Conservation (phyloP, 768 basidiomycete genomes). For the Coprinopsis cinerea region DNA sequence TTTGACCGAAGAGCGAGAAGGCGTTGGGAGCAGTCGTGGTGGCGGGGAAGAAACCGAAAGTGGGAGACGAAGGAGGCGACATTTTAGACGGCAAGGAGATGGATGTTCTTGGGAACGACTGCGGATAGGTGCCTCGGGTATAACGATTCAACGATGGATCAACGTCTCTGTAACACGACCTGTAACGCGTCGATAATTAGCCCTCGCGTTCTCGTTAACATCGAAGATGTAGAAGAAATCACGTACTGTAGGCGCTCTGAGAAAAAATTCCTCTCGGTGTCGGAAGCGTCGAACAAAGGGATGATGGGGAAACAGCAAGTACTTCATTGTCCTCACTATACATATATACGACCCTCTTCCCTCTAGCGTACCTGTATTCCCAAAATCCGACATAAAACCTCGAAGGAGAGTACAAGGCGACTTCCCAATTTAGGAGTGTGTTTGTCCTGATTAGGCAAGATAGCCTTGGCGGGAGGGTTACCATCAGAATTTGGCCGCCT, state of each 20-base stretch:
- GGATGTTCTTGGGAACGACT: no score
- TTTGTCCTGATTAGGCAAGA: conserved; percentile 13
- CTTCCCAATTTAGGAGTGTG: conserved; percentile 9
- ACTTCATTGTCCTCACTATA: conserved; percentile 14
- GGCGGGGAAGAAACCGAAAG: conserved; percentile 55
- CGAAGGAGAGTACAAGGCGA: conserved; percentile 13
- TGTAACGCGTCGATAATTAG: no score
- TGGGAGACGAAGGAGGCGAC: conserved; percentile 46
- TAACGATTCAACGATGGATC: background rate
- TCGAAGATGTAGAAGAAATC: background rate
- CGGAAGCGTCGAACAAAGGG: background rate
- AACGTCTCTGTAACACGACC: no score
- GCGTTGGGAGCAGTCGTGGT: conserved; percentile 52
- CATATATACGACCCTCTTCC: conserved; percentile 9
- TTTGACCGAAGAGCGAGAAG: conserved; percentile 43
- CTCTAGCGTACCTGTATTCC: background rate
- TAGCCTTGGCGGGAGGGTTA: background rate
- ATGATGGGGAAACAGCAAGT: conserved; percentile 5
- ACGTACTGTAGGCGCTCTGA: background rate
- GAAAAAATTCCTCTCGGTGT: no score
- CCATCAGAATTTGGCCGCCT: background rate
- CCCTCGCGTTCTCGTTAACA: no score
- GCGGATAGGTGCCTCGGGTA: no score
- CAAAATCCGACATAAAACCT: no score
- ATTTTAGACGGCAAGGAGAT: conserved; percentile 41